Percentiles rank a stretch among this genome's conserved stretches.
These are phyloP conservation scores for Jasminum sambac DNA, from an alignment of 257 asterid genomes.

Conservation along the genomic window DNA sequence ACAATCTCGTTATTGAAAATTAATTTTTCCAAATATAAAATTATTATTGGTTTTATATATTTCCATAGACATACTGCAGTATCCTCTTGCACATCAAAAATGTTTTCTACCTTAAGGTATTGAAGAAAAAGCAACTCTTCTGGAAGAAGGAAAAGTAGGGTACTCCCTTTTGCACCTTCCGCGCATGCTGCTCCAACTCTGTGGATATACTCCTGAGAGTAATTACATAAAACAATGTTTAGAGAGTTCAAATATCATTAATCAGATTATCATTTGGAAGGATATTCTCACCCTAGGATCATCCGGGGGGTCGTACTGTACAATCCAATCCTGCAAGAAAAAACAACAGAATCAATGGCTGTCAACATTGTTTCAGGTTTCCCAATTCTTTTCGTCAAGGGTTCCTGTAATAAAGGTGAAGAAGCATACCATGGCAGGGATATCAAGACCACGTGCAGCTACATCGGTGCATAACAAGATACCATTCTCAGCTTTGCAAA, in stretches of 20 bases:
- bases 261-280: not conserved
- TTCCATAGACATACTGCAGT: not conserved
- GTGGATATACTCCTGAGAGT: conserved; percentile 82
- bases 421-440: conserved; percentile 86
- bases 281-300: conserved; percentile 74
- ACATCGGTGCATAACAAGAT: conserved; percentile 89
- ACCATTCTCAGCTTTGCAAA: conserved; percentile 83
- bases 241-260: conserved; percentile 12
- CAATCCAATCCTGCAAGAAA: conserved; percentile 86
- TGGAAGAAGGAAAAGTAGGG: conserved; percentile 88
- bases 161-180: conserved; percentile 92
- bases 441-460: conserved; percentile 99
- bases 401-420: conserved; percentile 19
- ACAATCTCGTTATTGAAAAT: not conserved
- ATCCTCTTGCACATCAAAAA: conserved; percentile 15
- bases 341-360: conserved; percentile 12
- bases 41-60: not conserved
- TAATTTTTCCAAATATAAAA: not conserved
- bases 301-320: conserved; percentile 97
- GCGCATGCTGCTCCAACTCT: conserved; percentile 98
- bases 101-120: conserved; percentile 64
- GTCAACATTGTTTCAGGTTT: no score
- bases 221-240: conserved; percentile 19
- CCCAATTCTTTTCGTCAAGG: no score
- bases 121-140: conserved; percentile 78